Evolutionary conservation across 2,329 filamentous ascomycete genomes (phyloP).

Genomic region (Stachybotrys chlorohalonatus): DNA sequence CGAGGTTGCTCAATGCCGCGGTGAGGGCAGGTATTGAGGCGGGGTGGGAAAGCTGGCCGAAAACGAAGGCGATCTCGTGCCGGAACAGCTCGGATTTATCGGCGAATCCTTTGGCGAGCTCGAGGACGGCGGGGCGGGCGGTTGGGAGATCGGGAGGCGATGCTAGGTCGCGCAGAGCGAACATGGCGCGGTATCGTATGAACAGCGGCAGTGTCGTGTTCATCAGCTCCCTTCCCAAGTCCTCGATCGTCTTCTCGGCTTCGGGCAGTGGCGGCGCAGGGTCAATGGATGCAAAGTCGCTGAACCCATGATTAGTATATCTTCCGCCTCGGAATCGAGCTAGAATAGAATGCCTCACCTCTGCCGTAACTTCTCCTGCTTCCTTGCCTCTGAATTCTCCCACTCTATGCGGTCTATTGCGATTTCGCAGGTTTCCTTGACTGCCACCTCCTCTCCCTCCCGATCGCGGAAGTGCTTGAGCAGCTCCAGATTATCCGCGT

Average conservation of each 20-base stretch:
- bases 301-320: slow-evolving; percentile 25
- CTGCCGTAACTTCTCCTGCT: slow-evolving; percentile 67
- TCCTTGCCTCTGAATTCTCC: slow-evolving; percentile 68
- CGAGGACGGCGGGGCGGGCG: slow-evolving; percentile 75
- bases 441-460: slow-evolving; percentile 63
- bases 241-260: slow-evolving; percentile 57
- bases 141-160: slow-evolving; percentile 88
- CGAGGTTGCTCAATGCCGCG: slow-evolving; percentile 63
- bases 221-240: slow-evolving; percentile 69
- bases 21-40: slow-evolving; percentile 91
- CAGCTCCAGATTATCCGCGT: slow-evolving; percentile 63
- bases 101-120: slow-evolving; percentile 74
- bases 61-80: slow-evolving; percentile 97
- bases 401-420: slow-evolving; percentile 90
- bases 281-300: slow-evolving; percentile 92
- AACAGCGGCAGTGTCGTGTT: slow-evolving; percentile 76
- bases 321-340: slow-evolving; percentile 5
- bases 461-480: slow-evolving; percentile 68
- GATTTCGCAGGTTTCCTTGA: slow-evolving; percentile 96
- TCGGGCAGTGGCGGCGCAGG: slow-evolving; percentile 83
- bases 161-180: slow-evolving; percentile 86
- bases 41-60: slow-evolving; percentile 90
- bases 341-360: slow-evolving; percentile 48
- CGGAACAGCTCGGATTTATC: slow-evolving; percentile 90
- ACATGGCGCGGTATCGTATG: slow-evolving; percentile 95